Conservation (phyloP, 805 yeast genomes). For the Candida yuanshanica region DNA sequence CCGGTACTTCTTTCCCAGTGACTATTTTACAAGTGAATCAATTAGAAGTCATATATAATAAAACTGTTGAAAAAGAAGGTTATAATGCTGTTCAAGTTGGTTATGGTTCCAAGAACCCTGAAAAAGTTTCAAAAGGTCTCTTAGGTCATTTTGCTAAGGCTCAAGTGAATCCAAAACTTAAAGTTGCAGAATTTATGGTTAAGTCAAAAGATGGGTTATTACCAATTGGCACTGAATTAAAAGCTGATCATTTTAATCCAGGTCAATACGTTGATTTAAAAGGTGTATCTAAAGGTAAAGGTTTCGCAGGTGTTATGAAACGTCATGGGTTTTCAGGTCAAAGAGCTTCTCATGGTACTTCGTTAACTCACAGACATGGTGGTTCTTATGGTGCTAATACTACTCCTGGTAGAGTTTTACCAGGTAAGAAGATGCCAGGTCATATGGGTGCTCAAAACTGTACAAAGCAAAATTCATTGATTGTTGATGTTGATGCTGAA, state of each 20-base stretch:
- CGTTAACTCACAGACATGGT: constrained; percentile 87
- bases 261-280: constrained; percentile 84
- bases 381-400: constrained; percentile 97
- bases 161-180: constrained; percentile 75
- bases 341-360: constrained; percentile 92
- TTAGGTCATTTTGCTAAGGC: constrained; percentile 78
- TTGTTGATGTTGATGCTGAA: constrained; percentile 74
- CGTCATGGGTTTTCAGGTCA: constrained; percentile 87
- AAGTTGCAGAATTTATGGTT: constrained; percentile 75
- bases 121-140: constrained; percentile 57
- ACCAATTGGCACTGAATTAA: constrained; percentile 71
- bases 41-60: constrained; percentile 76
- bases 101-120: constrained; percentile 59
- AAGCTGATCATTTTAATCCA: constrained; percentile 74
- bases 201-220: constrained; percentile 58
- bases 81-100: constrained; percentile 86
- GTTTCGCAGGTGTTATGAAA: constrained; percentile 97
- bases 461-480: constrained; percentile 71
- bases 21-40: constrained; percentile 85
- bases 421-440: constrained; percentile 98
- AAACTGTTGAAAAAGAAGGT: constrained; percentile 69
- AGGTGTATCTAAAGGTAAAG: constrained; percentile 86
- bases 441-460: constrained; percentile 78
- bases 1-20: constrained; percentile 71
- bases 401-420: constrained; percentile 92